Conservation (phyloP, 2,329 filamentous ascomycete genomes). For the Biscogniauxia marginata region DNA sequence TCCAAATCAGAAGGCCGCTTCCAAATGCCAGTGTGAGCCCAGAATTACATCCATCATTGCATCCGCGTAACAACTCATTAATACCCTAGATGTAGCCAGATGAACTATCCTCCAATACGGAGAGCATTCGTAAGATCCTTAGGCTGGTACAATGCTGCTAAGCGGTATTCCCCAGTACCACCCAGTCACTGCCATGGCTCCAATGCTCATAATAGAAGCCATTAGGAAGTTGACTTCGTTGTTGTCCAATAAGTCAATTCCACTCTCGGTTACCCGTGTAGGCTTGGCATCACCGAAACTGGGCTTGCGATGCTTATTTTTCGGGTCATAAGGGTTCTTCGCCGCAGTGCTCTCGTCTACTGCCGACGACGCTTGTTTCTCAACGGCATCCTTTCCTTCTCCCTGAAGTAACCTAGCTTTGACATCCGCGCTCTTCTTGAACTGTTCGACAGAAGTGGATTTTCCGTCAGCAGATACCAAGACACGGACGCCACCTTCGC, state of each 20-base stretch:
- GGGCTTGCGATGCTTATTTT: constrained; percentile 48
- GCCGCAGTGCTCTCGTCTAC: constrained; percentile 37
- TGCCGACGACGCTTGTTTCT: constrained; percentile 34
- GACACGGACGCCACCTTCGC: constrained; percentile 66
- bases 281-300: constrained; percentile 57
- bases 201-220: constrained; percentile 77
- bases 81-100: not conserved
- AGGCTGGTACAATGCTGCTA: constrained; percentile 38
- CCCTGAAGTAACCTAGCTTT: constrained; percentile 43
- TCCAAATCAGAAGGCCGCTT: too few relatives aligned
- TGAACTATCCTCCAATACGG: too few relatives aligned
- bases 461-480: constrained; percentile 42
- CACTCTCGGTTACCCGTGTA: constrained; percentile 65
- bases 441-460: constrained; percentile 22
- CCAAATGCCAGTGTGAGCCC: too few relatives aligned
- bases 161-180: constrained; percentile 61
- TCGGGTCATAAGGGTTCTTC: constrained; percentile 47
- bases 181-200: constrained; percentile 66
- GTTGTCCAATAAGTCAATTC: constrained; percentile 78
- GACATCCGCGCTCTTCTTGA: constrained; percentile 37
- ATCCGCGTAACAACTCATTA: too few relatives aligned
- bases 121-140: not conserved
- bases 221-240: constrained; percentile 95
- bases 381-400: constrained; percentile 44
- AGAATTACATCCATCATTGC: too few relatives aligned